Base-by-base conservation (phyloP, 345 rosid species). In the Atalantia buxifolia region DNA sequence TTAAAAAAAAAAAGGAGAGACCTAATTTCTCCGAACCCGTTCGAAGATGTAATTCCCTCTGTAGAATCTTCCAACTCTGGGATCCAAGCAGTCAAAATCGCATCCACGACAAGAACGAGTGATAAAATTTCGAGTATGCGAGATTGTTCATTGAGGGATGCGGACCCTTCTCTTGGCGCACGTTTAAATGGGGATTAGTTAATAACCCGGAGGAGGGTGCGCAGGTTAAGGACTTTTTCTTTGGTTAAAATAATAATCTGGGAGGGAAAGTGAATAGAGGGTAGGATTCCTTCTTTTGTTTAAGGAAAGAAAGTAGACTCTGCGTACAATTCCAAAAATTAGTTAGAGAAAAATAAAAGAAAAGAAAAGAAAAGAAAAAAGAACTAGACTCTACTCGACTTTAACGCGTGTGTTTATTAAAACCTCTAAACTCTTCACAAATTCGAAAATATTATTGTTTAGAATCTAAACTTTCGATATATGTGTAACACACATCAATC, bases 181-280 rank as follows among this genome's bases (percentile, higher is more conserved):
- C 77, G 63, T 78, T 85, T 85, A 78, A 45, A 80, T 76, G 80
- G 78, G 79, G 77, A 78, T 61, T 81, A 75, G 82, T 80, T 81
- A 71, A 36, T 50, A 24, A 27, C 9, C 22, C 22, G 22, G 57
- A 1, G 5, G 9, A 1, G 71, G 48, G 71, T 75, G 78, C 71
- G 71, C 48, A 63, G 71, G 78, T 75, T 75, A 48, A 76, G 24
- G 78, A 76, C 78, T 66, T 53, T 65, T 65, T 65, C 50, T 31
- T 27, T 63, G 12, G 48, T 55, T 72, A 72, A 48, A 75, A 42
- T 21, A 75, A 74, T 28, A 75, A 74, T 42, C 60, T 48, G 28
- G 70, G 78, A 75, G 78, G 70, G 70, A 75, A 75, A 45, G 78
- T 64, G 42, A 30, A 50, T 2, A 12, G 31, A 28, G 1, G 21